Evolutionary conservation across 768 basidiomycete species (phyloP).

Genomic region (Russula sp.): DNA sequence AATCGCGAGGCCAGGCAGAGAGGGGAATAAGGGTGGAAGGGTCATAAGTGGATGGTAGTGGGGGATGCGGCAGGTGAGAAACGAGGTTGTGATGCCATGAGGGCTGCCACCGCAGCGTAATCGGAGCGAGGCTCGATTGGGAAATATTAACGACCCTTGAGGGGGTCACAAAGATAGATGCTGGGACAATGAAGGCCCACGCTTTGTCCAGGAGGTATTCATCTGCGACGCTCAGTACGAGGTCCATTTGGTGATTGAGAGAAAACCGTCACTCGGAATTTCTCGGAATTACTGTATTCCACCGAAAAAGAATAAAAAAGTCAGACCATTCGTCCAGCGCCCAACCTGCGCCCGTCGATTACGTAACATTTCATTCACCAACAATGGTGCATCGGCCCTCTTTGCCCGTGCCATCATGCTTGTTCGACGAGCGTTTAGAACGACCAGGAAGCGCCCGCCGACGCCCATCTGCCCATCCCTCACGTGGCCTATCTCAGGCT

Average conservation of each 20-base stretch:
- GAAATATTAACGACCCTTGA: constrained; percentile 28
- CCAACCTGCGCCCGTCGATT: not conserved
- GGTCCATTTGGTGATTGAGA: constrained; percentile 59
- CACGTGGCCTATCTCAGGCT: no score
- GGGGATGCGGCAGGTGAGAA: constrained; percentile 56
- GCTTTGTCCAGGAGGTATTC: constrained; percentile 69
- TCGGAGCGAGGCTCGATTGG: constrained; percentile 29
- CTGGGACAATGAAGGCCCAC: constrained; percentile 75
- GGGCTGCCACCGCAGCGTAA: constrained; percentile 37
- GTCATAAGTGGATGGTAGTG: constrained; percentile 38
- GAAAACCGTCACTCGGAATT: not conserved
- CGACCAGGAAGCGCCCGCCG: no score
- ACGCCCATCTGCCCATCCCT: no score
- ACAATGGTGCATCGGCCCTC: no score
- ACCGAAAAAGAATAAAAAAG: not conserved
- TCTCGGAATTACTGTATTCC: no score
- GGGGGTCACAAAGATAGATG: constrained; percentile 35
- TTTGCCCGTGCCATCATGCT: no score
- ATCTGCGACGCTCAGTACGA: constrained; percentile 71
- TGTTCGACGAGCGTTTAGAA: no score
- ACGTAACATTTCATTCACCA: not conserved
- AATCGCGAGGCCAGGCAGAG: constrained; percentile 85
- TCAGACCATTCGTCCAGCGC: not conserved
- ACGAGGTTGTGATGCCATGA: constrained; percentile 49
- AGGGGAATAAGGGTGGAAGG: constrained; percentile 36